A percentile compares a stretch with the other conserved stretches of the same genome.
Conservation (phyloP, 1,139 yeast species). For the Sugiyamaella japonica region DNA sequence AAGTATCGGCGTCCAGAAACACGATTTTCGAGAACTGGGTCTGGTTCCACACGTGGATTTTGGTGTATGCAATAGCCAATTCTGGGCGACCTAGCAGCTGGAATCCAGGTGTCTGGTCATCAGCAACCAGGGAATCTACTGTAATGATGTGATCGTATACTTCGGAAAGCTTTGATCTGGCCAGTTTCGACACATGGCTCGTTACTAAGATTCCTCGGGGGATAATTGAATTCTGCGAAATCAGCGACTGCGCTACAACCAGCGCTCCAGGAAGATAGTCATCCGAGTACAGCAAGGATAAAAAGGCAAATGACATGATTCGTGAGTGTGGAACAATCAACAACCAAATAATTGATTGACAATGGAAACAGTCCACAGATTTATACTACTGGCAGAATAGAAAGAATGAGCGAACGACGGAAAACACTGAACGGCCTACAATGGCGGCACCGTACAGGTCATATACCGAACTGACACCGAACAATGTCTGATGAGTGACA, state of each 20-base stretch:
- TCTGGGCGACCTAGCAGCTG: slow-evolving; percentile 68
- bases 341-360: neutral
- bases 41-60: slow-evolving; percentile 70
- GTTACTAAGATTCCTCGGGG: slow-evolving; percentile 41
- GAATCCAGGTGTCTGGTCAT: slow-evolving; percentile 41
- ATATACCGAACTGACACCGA: too few relatives aligned
- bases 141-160: slow-evolving; percentile 40
- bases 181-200: slow-evolving; percentile 30
- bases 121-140: slow-evolving; percentile 38
- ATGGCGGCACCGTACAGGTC: too few relatives aligned
- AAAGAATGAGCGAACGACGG: too few relatives aligned
- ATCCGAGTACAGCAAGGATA: slow-evolving; percentile 64
- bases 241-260: slow-evolving; percentile 54
- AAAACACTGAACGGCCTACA: too few relatives aligned
- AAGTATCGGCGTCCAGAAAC: slow-evolving; percentile 80
- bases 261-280: slow-evolving; percentile 77
- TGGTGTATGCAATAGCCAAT: slow-evolving; percentile 67
- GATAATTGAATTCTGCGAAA: slow-evolving; percentile 27
- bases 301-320: slow-evolving; percentile 49
- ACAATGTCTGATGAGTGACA: too few relatives aligned
- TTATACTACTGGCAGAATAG: too few relatives aligned
- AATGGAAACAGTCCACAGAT: too few relatives aligned
- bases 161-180: slow-evolving; percentile 31
- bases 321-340: neutral
- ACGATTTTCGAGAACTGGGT: slow-evolving; percentile 60